Percentiles rank a stretch among this genome's conserved stretches.
These are phyloP conservation scores for Wickerhamiella slavikovae DNA, from an alignment of 805 yeast genomes.

Conservation along the genomic window DNA sequence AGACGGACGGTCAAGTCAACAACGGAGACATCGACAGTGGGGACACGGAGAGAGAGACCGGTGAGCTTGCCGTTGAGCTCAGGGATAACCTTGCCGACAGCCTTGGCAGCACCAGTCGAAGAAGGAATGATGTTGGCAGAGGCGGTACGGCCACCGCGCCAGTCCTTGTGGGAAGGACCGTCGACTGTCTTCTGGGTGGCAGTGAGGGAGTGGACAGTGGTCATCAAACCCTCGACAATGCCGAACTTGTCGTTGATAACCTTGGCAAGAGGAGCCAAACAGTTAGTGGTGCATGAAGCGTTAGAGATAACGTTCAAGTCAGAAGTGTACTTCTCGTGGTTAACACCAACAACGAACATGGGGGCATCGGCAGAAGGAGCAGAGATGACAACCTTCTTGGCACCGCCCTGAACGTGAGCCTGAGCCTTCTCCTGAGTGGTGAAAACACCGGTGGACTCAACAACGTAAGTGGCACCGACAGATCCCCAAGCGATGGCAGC, in stretches of 20 bases:
- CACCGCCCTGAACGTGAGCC: constrained; percentile 77
- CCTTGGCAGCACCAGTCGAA: constrained; percentile 95
- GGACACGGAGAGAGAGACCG: constrained; percentile 86
- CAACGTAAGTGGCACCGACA: constrained; percentile 59
- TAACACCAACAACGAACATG: constrained; percentile 88
- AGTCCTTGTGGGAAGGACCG: constrained; percentile 94
- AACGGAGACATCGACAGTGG: constrained; percentile 83
- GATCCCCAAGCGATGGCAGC: constrained; percentile 70
- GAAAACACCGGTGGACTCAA: constrained; percentile 89
- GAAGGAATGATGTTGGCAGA: constrained; percentile 90
- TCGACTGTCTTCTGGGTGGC: constrained; percentile 94
- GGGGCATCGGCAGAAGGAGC: constrained; percentile 91
- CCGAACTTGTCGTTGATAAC: constrained; percentile 71
- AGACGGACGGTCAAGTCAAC: constrained; percentile 81
- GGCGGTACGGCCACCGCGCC: constrained; percentile 98
- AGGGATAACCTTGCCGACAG: constrained; percentile 90
- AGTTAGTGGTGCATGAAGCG: constrained; percentile 92
- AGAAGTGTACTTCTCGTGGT: constrained; percentile 55
- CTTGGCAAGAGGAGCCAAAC: constrained; percentile 89
- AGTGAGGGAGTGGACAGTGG: constrained; percentile 89
- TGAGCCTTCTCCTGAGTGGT: constrained; percentile 61
- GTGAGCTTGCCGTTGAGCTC: constrained; percentile 81
- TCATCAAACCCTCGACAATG: constrained; percentile 82
- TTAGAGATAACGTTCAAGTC: constrained; percentile 66
- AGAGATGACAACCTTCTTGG: constrained; percentile 85